phyloP scores from a whole-genome alignment of 1,284 basidiomycete genomes.

The Cutaneotrichosporon sp. region DNA sequence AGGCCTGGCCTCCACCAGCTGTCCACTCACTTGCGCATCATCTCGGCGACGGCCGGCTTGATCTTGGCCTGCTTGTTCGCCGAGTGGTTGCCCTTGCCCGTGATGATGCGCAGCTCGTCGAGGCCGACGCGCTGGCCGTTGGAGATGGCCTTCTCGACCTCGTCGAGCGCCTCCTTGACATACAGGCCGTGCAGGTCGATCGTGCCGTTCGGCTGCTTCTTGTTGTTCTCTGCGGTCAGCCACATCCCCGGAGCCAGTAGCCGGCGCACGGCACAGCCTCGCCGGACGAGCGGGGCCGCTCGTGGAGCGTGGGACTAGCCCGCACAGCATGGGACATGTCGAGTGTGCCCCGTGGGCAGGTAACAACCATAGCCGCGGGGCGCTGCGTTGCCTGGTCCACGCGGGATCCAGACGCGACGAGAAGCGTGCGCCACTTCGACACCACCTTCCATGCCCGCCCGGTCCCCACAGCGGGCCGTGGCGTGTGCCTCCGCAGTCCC shows the following conservation, averaged over 20 bases:
- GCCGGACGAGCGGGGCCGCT: too few relatives aligned
- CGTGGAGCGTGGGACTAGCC: too few relatives aligned
- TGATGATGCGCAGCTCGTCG: slow-evolving; percentile 76
- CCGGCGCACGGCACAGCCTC: too few relatives aligned
- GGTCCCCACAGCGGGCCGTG: too few relatives aligned
- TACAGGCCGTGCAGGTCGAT: slow-evolving; percentile 90
- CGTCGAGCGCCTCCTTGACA: slow-evolving; percentile 84
- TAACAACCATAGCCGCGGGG: neutral
- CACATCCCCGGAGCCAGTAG: too few relatives aligned
- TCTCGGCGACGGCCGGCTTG: slow-evolving; percentile 86
- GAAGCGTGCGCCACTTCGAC: neutral
- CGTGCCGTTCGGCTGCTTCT: slow-evolving; percentile 69
- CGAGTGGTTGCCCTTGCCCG: slow-evolving; percentile 90
- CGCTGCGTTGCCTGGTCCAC: too few relatives aligned
- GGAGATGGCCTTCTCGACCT: slow-evolving; percentile 68
- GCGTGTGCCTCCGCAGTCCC: too few relatives aligned
- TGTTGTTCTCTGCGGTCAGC: slow-evolving; percentile 71
- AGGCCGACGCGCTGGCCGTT: slow-evolving; percentile 68
- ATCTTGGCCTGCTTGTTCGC: slow-evolving; percentile 77
- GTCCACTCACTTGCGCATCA: slow-evolving; percentile 74
- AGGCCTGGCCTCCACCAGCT: too few relatives aligned
- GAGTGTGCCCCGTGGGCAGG: too few relatives aligned
- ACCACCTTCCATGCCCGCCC: neutral
- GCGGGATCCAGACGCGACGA: neutral
- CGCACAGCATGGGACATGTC: too few relatives aligned